A percentile compares a stretch with the other conserved stretches of the same genome.
Conservation (phyloP, 176 grass and related monocot species). For the Triticum urartu region DNA sequence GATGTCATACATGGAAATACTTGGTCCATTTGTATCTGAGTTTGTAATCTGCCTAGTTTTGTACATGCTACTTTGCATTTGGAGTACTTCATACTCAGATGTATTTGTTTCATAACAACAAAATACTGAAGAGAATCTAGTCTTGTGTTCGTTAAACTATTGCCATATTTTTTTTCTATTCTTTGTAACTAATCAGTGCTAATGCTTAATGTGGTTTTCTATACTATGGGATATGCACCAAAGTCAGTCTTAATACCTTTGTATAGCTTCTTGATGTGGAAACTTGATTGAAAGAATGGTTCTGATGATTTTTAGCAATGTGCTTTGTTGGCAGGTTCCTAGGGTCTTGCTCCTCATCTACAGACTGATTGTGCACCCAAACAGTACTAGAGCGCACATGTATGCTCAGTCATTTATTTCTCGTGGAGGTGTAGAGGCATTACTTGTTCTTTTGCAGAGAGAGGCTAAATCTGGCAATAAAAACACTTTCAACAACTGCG, state of each 20-base stretch:
- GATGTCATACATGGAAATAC: constrained; percentile 18
- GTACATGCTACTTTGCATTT: background rate
- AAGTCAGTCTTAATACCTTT: background rate
- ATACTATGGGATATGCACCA: background rate
- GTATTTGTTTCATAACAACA: constrained; percentile 13
- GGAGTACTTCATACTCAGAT: background rate
- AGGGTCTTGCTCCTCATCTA: constrained; percentile 81
- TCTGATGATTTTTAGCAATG: constrained; percentile 15
- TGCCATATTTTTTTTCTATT: constrained; percentile 25
- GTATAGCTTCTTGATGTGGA: constrained; percentile 24
- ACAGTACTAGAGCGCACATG: constrained; percentile 55
- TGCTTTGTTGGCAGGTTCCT: constrained; percentile 63
- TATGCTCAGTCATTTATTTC: constrained; percentile 77
- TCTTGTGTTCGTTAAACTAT: constrained; percentile 15
- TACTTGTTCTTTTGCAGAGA: constrained; percentile 78
- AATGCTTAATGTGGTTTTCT: background rate
- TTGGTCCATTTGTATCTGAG: constrained; percentile 6
- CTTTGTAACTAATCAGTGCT: constrained; percentile 7
- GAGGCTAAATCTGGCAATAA: constrained; percentile 66
- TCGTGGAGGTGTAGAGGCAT: constrained; percentile 64
- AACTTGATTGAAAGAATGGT: constrained; percentile 16
- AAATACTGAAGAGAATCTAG: constrained; percentile 13
- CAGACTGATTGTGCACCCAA: constrained; percentile 75
- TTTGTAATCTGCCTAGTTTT: constrained; percentile 21
- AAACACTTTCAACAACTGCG: constrained; percentile 44